Conservation (phyloP, 306 rosid species). For the Sindora glabra region DNA sequence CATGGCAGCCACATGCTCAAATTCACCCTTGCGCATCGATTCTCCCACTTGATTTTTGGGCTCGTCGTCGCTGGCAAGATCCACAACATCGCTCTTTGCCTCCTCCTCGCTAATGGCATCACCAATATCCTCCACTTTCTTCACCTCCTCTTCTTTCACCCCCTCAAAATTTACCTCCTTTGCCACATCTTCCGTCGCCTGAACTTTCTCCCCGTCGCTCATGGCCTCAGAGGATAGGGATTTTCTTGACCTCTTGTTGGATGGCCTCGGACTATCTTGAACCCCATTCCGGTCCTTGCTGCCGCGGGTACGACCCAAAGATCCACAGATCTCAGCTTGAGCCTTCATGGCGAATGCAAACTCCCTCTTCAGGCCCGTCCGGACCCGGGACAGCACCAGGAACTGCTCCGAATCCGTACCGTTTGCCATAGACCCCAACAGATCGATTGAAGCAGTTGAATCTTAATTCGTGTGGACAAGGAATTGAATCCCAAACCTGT, state of each 20-base stretch:
- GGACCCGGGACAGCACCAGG: slow-evolving; percentile 50
- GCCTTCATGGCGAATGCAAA: slow-evolving; percentile 58
- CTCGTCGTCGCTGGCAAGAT: slow-evolving; percentile 61
- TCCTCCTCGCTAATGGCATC: slow-evolving; percentile 53
- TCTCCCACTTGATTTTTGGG: slow-evolving; percentile 33
- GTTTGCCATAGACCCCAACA: slow-evolving; percentile 56
- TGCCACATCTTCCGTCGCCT: neutral
- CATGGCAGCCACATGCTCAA: neutral
- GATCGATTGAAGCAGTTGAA: slow-evolving; percentile 2
- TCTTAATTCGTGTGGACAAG: neutral
- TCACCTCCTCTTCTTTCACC: slow-evolving; percentile 9
- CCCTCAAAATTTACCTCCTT: neutral
- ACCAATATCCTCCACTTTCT: slow-evolving; percentile 5
- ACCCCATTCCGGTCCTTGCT: slow-evolving; percentile 21
- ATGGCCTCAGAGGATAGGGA: neutral
- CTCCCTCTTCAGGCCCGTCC: slow-evolving; percentile 60
- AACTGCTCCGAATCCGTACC: slow-evolving; percentile 72
- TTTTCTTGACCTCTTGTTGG: slow-evolving; percentile 27
- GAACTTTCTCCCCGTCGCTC: neutral
- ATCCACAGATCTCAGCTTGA: slow-evolving; percentile 42
- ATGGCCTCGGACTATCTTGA: neutral
- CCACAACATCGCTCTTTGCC: slow-evolving; percentile 72
- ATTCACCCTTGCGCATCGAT: slow-evolving; percentile 1
- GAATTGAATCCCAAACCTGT: too few relatives aligned
- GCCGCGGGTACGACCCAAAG: slow-evolving; percentile 52